phyloP scores from a whole-genome alignment of 768 basidiomycete species.

The Leccinum uliginosum region DNA sequence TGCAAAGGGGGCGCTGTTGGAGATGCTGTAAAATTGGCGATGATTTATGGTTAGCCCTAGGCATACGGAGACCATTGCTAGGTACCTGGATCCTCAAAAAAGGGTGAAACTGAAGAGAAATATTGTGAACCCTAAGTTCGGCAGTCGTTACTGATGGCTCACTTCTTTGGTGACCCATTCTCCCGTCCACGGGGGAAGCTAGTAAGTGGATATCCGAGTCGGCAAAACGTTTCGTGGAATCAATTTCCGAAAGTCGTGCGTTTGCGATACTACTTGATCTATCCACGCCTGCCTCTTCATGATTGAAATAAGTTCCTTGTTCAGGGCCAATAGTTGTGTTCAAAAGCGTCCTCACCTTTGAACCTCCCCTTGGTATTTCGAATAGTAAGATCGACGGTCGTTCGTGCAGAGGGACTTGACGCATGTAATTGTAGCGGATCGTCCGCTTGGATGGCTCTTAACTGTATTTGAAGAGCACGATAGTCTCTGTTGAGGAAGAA shows the following conservation, averaged over 20 bases:
- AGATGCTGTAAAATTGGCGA: slow-evolving; percentile 7
- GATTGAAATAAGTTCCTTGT: not conserved
- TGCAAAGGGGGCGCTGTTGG: slow-evolving; percentile 34
- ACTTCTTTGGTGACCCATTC: slow-evolving; percentile 9
- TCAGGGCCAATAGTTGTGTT: not conserved
- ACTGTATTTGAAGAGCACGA: slow-evolving; percentile 62
- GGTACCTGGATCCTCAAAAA: slow-evolving; percentile 13
- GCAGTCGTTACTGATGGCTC: not conserved
- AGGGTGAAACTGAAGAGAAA: not conserved
- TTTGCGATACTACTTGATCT: not conserved
- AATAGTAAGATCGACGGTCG: not conserved
- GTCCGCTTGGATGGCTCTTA: slow-evolving; percentile 47
- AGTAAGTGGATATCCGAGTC: not conserved
- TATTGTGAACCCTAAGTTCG: not conserved
- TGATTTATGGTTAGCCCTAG: not conserved
- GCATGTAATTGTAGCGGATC: slow-evolving; percentile 20
- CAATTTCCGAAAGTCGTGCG: not conserved
- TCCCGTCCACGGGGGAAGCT: not conserved
- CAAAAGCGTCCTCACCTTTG: slow-evolving; percentile 6
- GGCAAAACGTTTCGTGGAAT: not conserved
- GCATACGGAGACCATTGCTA: not conserved
- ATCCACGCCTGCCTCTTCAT: slow-evolving; percentile 4
- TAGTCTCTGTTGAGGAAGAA: slow-evolving; percentile 53
- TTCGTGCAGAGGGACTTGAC: slow-evolving; percentile 9
- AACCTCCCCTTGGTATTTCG: slow-evolving; percentile 1